A percentile compares a stretch with the other conserved stretches of the same genome.
Conservation (phyloP, 768 basidiomycete genomes). For the Agaricus bisporus region DNA sequence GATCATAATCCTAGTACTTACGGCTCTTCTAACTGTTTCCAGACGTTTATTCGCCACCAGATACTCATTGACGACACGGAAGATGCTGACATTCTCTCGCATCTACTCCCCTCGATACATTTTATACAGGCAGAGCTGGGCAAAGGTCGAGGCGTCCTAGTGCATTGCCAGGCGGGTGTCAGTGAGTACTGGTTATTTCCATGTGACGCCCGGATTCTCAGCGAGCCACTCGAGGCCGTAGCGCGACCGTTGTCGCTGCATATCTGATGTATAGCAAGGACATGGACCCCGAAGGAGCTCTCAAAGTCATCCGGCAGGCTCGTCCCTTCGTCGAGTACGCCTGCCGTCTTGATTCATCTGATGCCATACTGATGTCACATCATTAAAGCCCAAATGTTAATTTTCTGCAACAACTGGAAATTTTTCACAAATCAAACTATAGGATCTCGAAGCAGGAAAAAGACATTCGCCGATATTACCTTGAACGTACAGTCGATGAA, state of each 20-base stretch:
- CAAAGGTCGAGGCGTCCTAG: conserved; percentile 71
- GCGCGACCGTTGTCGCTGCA: conserved; percentile 80
- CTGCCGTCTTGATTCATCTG: not conserved
- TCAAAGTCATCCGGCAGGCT: conserved; percentile 59
- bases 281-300: conserved; percentile 50
- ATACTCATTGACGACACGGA: conserved; percentile 73
- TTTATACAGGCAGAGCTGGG: conserved; percentile 79
- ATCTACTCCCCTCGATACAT: conserved; percentile 72
- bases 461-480: conserved; percentile 74
- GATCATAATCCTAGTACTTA: not conserved
- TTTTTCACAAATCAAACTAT: conserved; percentile 71
- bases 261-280: conserved; percentile 78
- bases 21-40: not conserved
- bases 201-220: not conserved
- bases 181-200: conserved; percentile 44
- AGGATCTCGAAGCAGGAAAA: conserved; percentile 64
- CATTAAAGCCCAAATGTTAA: conserved; percentile 75
- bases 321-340: conserved; percentile 70
- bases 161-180: conserved; percentile 88
- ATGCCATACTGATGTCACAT: not conserved
- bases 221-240: conserved; percentile 51
- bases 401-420: conserved; percentile 73
- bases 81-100: conserved; percentile 72
- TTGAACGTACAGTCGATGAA: conserved; percentile 67
- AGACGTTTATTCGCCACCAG: conserved; percentile 80